These are phyloP conservation scores for Salicornia ramosissima DNA, from an alignment of 148 eudicot genomes.

Conservation along the genomic window DNA sequence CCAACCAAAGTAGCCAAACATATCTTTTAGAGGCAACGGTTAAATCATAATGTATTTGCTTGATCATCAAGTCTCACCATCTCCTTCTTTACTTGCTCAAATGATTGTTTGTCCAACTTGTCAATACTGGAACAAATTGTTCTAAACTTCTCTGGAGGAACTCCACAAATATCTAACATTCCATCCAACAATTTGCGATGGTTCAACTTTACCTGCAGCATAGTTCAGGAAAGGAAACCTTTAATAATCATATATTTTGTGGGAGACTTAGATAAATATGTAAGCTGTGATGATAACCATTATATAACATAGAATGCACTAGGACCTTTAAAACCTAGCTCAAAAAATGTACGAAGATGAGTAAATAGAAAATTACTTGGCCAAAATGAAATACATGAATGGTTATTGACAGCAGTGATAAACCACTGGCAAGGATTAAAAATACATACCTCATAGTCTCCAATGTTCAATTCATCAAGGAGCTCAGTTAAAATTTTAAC, in stretches of 20 bases:
- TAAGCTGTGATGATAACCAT: neutral
- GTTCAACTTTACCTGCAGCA: conserved; percentile 75
- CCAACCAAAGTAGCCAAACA: conserved; percentile 14
- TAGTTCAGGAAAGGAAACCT: conserved; percentile 5
- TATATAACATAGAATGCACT: neutral
- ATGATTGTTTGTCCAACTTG: conserved; percentile 92
- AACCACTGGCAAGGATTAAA: neutral
- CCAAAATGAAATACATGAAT: neutral
- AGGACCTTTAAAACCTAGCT: neutral
- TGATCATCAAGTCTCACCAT: conserved; percentile 45
- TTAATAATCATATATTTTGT: neutral
- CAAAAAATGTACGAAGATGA: neutral
- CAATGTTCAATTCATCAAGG: conserved; percentile 79
- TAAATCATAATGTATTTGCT: neutral
- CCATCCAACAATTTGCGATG: conserved; percentile 95
- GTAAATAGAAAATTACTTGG: neutral
- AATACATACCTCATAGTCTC: conserved; percentile 78
- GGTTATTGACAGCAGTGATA: neutral
- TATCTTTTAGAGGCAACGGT: neutral
- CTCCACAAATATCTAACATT: conserved; percentile 91
- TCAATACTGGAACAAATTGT: conserved; percentile 97
- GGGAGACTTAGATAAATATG: neutral
- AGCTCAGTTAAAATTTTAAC: conserved; percentile 83
- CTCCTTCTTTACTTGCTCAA: conserved; percentile 83
- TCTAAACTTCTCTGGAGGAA: conserved; percentile 82